A percentile compares a stretch with the other conserved stretches of the same genome.
Evolutionary conservation across 106 monocot genomes (phyloP).

Genomic region (Apostasia shenzhenica): DNA sequence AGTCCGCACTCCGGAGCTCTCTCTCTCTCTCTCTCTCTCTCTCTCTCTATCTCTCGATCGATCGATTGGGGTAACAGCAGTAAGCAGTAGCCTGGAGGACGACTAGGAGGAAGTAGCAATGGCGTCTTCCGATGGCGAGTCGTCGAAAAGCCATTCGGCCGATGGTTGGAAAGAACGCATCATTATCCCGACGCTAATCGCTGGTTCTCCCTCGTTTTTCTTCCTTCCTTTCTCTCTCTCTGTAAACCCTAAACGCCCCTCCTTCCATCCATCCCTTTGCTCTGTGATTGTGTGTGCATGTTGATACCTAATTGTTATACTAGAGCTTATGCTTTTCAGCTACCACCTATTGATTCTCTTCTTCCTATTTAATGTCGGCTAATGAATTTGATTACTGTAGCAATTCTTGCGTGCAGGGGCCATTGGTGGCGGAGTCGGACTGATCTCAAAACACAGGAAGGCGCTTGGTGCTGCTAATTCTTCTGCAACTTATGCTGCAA

Average conservation of each 20-base stretch:
- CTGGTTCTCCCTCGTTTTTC: slow-evolving; percentile 19
- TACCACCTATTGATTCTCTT: background rate
- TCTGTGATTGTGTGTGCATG: no score
- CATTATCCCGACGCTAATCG: slow-evolving; percentile 38
- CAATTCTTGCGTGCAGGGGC: slow-evolving; percentile 19
- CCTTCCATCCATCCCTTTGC: no score
- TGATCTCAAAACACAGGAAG: slow-evolving; percentile 67
- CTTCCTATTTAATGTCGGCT: background rate
- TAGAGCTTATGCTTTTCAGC: no score
- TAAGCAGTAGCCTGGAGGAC: background rate
- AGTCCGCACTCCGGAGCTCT: no score
- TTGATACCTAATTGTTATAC: no score
- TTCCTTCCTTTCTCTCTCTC: background rate
- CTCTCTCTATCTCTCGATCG: no score
- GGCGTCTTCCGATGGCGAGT: background rate
- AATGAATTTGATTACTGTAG: background rate
- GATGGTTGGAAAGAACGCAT: slow-evolving; percentile 58
- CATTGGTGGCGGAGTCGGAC: slow-evolving; percentile 45
- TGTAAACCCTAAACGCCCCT: no score
- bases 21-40: no score
- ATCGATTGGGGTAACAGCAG: no score
- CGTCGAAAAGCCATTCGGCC: background rate
- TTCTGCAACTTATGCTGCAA: slow-evolving; percentile 53
- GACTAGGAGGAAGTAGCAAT: background rate
- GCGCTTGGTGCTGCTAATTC: slow-evolving; percentile 27